These are phyloP conservation scores for Aethionema arabicum DNA, from an alignment of 345 rosid species.

Conservation along the genomic window DNA sequence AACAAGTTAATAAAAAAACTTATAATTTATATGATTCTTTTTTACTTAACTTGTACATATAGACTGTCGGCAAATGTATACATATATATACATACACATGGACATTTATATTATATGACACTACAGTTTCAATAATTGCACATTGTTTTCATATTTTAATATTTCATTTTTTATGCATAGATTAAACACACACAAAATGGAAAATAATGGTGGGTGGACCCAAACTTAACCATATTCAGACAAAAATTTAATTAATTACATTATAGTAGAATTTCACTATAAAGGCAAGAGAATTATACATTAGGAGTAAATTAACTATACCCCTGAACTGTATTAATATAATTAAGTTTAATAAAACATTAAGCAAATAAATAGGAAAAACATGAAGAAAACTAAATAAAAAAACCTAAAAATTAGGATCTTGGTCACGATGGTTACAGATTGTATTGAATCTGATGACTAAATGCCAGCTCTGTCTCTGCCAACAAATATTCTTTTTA, in stretches of 20 bases:
- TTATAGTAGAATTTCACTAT: neutral
- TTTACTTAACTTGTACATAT: neutral
- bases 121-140: conserved; percentile 28
- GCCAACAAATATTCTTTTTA: neutral
- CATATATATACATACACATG: conserved; percentile 1
- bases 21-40: neutral
- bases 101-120: conserved; percentile 9
- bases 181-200: conserved; percentile 27
- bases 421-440: neutral
- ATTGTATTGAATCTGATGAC: neutral
- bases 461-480: neutral
- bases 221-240: neutral
- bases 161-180: conserved; percentile 8
- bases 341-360: too few relatives aligned
- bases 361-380: too few relatives aligned
- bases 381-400: too few relatives aligned
- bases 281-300: conserved; percentile 2
- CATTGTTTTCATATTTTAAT: conserved; percentile 4
- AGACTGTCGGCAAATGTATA: conserved; percentile 39
- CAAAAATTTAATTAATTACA: neutral
- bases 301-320: neutral
- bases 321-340: neutral
- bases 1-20: neutral
- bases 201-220: conserved; percentile 23
- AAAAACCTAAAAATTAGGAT: neutral